Percentiles rank a stretch among this genome's conserved stretches.
These are phyloP conservation scores for Gloeostereum incarnatum DNA, from an alignment of 768 basidiomycete species.

Conservation along the genomic window DNA sequence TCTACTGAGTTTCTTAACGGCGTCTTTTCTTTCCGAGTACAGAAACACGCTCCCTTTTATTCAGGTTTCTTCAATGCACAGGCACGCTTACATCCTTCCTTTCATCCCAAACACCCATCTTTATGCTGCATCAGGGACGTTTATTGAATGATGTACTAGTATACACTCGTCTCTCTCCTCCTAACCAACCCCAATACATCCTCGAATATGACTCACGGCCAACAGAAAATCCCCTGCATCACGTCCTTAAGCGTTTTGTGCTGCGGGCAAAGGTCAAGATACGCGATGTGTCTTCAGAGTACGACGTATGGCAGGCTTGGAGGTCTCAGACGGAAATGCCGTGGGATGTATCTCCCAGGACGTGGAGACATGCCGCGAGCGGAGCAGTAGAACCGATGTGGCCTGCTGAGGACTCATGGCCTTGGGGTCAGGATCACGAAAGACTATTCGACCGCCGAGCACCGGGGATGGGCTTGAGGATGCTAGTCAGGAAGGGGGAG, in stretches of 20 bases:
- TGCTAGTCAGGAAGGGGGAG: conserved; percentile 62
- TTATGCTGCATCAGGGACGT: conserved; percentile 51
- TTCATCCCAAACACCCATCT: conserved; percentile 2
- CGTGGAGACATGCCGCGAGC: conserved; percentile 52
- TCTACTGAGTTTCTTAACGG: conserved; percentile 79
- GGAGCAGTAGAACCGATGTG: conserved; percentile 75
- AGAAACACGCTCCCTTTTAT: conserved; percentile 46
- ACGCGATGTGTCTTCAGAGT: conserved; percentile 67
- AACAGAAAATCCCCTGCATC: conserved; percentile 50
- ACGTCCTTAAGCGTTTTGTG: conserved; percentile 76
- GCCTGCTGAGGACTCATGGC: conserved; percentile 35
- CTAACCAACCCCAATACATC: conserved; percentile 45
- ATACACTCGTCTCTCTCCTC: conserved; percentile 43
- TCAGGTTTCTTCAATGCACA: conserved; percentile 75
- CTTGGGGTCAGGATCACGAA: conserved; percentile 51
- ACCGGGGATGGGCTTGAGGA: conserved; percentile 68
- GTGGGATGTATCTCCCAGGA: conserved; percentile 21
- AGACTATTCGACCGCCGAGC: conserved; percentile 58
- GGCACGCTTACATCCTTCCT: conserved; percentile 23
- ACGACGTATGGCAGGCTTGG: conserved; percentile 81
- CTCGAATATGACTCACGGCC: conserved; percentile 63
- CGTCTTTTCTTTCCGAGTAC: conserved; percentile 46
- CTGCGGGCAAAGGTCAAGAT: conserved; percentile 87
- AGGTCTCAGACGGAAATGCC: conserved; percentile 29
- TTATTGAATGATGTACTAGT: conserved; percentile 86